Percentiles rank a stretch among this genome's conserved stretches.
Evolutionary conservation across 352 stramenopile genomes (phyloP).

Genomic region (Globisporangium orthogonon): DNA sequence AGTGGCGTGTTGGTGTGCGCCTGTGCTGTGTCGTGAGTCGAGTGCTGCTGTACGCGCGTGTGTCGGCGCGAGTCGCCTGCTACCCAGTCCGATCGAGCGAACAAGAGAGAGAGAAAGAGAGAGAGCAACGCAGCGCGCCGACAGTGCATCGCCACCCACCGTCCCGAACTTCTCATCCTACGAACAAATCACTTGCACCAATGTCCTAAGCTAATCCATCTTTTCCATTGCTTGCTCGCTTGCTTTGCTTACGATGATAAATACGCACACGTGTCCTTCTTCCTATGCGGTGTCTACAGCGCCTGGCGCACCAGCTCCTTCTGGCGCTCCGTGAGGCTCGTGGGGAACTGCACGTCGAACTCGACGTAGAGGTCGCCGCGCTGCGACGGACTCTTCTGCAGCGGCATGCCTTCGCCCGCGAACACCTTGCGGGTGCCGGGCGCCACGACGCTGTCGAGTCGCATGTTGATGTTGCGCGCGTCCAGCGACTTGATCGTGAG

Average conservation of each 20-base stretch:
- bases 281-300: slow-evolving; percentile 23
- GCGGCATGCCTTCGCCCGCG: slow-evolving; percentile 94
- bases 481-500: slow-evolving; percentile 93
- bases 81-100: too few species aligned
- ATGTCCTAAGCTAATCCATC: neutral
- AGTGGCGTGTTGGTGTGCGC: too few species aligned
- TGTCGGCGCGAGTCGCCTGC: too few species aligned
- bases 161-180: too few species aligned
- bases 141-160: too few species aligned
- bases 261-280: neutral
- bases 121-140: too few species aligned
- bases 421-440: slow-evolving; percentile 91
- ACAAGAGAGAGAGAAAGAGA: too few species aligned
- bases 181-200: too few species aligned
- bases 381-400: slow-evolving; percentile 68
- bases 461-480: slow-evolving; percentile 86
- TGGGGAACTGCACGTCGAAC: slow-evolving; percentile 96
- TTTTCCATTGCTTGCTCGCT: neutral
- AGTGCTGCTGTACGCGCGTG: too few species aligned
- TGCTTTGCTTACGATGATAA: slow-evolving; percentile 3
- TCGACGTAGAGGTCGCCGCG: slow-evolving; percentile 95
- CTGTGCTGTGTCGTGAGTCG: too few species aligned
- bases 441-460: slow-evolving; percentile 88
- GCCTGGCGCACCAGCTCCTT: slow-evolving; percentile 68
- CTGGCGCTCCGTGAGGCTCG: slow-evolving; percentile 74